phyloP scores from a whole-genome alignment of 352 stramenopile species.

The Blastocystis sp. region DNA sequence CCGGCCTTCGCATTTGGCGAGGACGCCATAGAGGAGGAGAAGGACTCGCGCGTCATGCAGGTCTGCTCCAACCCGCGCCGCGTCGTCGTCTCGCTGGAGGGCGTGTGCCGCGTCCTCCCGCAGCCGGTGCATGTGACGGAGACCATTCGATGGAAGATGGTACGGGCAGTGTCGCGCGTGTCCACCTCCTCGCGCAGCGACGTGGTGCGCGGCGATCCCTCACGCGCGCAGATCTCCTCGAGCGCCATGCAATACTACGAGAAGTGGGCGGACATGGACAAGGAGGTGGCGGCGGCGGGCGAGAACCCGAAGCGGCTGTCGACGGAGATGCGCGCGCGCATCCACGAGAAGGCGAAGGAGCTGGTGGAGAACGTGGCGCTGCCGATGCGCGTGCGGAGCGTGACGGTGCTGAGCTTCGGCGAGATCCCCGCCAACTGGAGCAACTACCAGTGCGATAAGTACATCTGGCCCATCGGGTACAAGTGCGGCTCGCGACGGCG shows the following conservation, averaged over 20 bases:
- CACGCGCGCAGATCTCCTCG: neutral
- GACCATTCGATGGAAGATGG: no score
- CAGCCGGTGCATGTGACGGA: neutral
- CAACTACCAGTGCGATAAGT: slow-evolving; percentile 51
- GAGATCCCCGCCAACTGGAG: slow-evolving; percentile 13
- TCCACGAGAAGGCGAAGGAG: slow-evolving; percentile 7
- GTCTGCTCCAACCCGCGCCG: neutral
- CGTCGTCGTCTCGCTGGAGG: neutral
- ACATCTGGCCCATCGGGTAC: slow-evolving; percentile 67
- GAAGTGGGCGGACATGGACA: neutral
- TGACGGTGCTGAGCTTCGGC: slow-evolving; percentile 15
- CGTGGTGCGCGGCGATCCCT: slow-evolving; percentile 17
- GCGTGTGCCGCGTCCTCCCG: neutral
- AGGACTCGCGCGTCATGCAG: neutral
- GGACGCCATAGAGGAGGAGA: neutral
- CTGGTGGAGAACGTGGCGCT: neutral
- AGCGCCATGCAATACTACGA: neutral
- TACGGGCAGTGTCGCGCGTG: no score
- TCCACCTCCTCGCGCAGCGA: neutral
- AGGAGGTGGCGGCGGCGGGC: slow-evolving; percentile 1
- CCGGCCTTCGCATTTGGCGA: no score
- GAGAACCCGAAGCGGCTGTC: slow-evolving; percentile 20
- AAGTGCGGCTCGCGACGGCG: neutral
- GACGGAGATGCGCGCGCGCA: neutral
- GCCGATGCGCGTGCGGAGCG: slow-evolving; percentile 45